phyloP scores from a whole-genome alignment of 345 rosid species.

The Populus simonii region DNA sequence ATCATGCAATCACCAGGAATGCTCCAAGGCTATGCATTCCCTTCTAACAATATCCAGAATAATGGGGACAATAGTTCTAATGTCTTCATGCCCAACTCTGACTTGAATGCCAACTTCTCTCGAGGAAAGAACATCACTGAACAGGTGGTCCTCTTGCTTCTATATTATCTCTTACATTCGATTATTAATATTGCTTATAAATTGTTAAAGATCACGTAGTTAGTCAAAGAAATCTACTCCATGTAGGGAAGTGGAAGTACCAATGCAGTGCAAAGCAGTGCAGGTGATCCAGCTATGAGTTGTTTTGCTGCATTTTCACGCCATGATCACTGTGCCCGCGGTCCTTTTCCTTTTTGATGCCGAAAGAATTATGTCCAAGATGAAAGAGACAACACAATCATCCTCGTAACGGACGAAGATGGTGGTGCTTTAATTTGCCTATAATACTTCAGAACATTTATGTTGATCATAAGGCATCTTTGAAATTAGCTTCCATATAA shows the following conservation, averaged over 20 bases:
- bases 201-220: not conserved
- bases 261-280: not conserved
- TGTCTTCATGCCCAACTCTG: not conserved
- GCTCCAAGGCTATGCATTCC: not conserved
- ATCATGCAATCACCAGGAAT: not conserved
- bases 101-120: not conserved
- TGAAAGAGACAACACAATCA: slow-evolving; percentile 7
- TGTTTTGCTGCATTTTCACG: not conserved
- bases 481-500: not conserved
- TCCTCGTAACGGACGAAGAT: not conserved
- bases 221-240: no score
- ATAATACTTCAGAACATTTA: not conserved
- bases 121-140: not conserved
- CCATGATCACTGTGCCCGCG: not conserved
- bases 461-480: not conserved
- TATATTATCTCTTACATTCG: not conserved
- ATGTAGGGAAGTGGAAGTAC: not conserved
- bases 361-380: slow-evolving; percentile 4
- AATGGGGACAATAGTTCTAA: not conserved
- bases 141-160: slow-evolving; percentile 6
- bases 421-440: not conserved
- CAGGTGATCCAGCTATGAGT: not conserved
- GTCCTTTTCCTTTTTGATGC: slow-evolving; percentile 9
- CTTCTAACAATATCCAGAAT: not conserved
- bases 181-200: not conserved